Evolutionary conservation across 2,329 filamentous ascomycete species (phyloP), one percentile per base, ranked within the genome.

Genomic region (Peltaster fructicola): DNA sequence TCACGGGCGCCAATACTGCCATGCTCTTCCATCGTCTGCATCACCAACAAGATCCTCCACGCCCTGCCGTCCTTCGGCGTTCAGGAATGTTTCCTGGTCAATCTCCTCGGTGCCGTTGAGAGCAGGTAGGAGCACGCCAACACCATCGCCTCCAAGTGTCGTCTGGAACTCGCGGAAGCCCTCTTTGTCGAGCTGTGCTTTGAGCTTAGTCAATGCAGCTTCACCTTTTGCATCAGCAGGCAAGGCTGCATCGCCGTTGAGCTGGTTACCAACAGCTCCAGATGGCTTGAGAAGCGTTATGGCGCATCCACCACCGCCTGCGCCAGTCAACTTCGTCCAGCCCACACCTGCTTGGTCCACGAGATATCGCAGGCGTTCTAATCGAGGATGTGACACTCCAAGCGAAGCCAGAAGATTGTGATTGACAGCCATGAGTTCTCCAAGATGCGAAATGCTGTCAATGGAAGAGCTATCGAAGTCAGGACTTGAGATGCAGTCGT

Each of bases 261-360:
- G 19, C 41, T 44, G 14, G 2, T 65, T 58, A 15, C 9, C 10
- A 3, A 15, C 15, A 14, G 17, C 15, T n/a, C 39, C 38, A 12
- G 67, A 68, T 0, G 79, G 77, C 35, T 74, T 76, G 23, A 98
- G 60, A 4, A 98, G 59, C 0, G 85, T 90, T 38, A 98, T 95
- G 3, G 84, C 85, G 51, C 90, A 95, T 3, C 88, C 88, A 29
- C 88, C 90, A 8, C 88, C 90, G 12, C 88, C 88, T 2, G 88
- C 88, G 16, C 88, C 88, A 0, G 88, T 98, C 29, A 98, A 65
- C 51, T 98, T 98, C 8, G 88, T 93, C 84, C 84, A 98, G 15
- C 88, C 88, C 28, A 93, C 77, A 19, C 75, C 77, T 29, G 81
- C 68, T 39, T 88, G 72, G 38, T 98, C 85, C 23, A 91, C 76